These are phyloP conservation scores for Pyrenochaeta sp. DNA, from an alignment of 2,329 filamentous ascomycete species.

Conservation along the genomic window DNA sequence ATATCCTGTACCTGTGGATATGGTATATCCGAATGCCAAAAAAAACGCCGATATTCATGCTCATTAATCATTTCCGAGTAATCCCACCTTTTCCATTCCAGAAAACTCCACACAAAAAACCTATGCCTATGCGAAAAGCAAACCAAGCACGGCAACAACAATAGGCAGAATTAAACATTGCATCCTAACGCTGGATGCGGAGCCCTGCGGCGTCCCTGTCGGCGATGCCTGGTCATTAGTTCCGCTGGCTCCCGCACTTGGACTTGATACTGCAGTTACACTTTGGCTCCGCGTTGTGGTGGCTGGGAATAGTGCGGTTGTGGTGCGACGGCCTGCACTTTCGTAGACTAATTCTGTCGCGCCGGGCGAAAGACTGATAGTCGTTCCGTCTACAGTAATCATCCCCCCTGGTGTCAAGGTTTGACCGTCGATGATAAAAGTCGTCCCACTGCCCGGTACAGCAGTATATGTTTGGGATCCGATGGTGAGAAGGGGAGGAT, in stretches of 20 bases:
- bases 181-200: not conserved
- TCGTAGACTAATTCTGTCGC: constrained; percentile 49
- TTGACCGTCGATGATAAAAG: constrained; percentile 48
- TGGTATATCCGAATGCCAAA: too few relatives aligned
- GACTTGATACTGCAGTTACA: constrained; percentile 9
- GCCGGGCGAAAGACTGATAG: constrained; percentile 42
- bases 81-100: not conserved
- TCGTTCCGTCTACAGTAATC: constrained; percentile 41
- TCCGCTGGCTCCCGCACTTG: constrained; percentile 25
- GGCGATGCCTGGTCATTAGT: constrained; percentile 13
- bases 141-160: not conserved
- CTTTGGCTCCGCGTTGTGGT: constrained; percentile 34
- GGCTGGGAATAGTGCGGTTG: constrained; percentile 49
- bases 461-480: constrained; percentile 39
- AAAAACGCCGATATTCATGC: not conserved
- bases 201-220: constrained; percentile 11
- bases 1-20: too few relatives aligned
- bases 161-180: not conserved
- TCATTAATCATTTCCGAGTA: not conserved
- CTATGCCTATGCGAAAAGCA: constrained; percentile 1
- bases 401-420: constrained; percentile 50
- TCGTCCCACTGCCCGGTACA: constrained; percentile 31
- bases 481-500: constrained; percentile 43
- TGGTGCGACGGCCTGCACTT: constrained; percentile 39
- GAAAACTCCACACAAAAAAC: constrained; percentile 1